A percentile compares a stretch with the other conserved stretches of the same genome.
Conservation (phyloP, 305 asterid genomes). For the Fraxinus floribunda region DNA sequence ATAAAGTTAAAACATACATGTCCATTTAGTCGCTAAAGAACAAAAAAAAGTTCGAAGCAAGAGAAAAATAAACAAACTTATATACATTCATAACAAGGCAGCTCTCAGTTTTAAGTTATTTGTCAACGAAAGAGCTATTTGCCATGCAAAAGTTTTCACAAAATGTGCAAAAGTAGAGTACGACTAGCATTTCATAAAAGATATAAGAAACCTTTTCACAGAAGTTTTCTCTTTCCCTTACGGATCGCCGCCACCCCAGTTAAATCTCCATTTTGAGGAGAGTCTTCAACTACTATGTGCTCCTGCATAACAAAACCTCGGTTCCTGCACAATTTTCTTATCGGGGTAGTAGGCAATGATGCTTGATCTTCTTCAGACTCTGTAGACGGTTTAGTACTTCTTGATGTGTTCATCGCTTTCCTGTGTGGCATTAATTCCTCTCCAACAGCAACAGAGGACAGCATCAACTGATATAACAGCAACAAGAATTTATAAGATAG, state of each 20-base stretch:
- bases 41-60: not conserved
- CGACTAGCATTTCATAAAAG: not conserved
- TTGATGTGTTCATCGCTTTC: constrained; percentile 17
- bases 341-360: constrained; percentile 61
- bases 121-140: not conserved
- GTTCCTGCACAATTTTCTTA: constrained; percentile 80
- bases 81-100: not conserved
- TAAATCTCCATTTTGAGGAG: constrained; percentile 59
- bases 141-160: not conserved
- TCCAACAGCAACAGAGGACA: constrained; percentile 59
- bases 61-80: not conserved
- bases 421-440: constrained; percentile 90
- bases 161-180: not conserved
- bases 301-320: constrained; percentile 87
- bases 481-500: not conserved
- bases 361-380: constrained; percentile 38
- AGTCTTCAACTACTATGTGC: constrained; percentile 65
- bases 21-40: not conserved
- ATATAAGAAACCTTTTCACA: constrained; percentile 8
- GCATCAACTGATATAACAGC: constrained; percentile 55
- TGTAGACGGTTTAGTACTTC: constrained; percentile 28
- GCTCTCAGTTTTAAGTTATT: not conserved
- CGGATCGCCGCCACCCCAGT: constrained; percentile 49
- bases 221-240: constrained; percentile 63
- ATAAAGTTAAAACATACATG: not conserved